Percentiles rank a stretch among this genome's conserved stretches.
Evolutionary conservation across 805 yeast genomes (phyloP).

Genomic region (Nakazawaea pomicola): DNA sequence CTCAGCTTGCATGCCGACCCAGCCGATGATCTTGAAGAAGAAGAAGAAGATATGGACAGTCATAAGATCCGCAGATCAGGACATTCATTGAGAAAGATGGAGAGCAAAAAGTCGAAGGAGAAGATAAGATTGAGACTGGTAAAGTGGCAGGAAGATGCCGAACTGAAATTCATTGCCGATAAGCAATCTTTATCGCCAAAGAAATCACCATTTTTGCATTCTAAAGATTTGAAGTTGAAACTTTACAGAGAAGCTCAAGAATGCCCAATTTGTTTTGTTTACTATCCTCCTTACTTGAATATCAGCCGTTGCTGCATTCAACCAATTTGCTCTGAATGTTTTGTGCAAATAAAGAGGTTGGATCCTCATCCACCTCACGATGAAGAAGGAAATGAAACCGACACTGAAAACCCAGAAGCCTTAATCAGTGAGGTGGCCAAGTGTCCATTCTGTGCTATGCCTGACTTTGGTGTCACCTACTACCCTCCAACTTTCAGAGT

Average conservation of each 20-base stretch:
- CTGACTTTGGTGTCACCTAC: slow-evolving; percentile 80
- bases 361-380: slow-evolving; percentile 95
- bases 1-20: slow-evolving; percentile 53
- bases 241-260: slow-evolving; percentile 70
- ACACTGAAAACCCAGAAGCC: slow-evolving; percentile 45
- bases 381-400: slow-evolving; percentile 28
- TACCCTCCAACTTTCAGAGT: slow-evolving; percentile 56
- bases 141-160: slow-evolving; percentile 31
- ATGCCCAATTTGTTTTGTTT: slow-evolving; percentile 93
- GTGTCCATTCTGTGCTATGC: slow-evolving; percentile 91
- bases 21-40: slow-evolving; percentile 37
- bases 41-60: slow-evolving; percentile 57
- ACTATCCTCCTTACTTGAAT: slow-evolving; percentile 75
- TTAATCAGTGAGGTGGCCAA: slow-evolving; percentile 82
- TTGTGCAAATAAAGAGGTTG: slow-evolving; percentile 87
- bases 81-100: slow-evolving; percentile 42
- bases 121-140: slow-evolving; percentile 35
- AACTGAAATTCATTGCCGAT: slow-evolving; percentile 26
- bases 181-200: slow-evolving; percentile 19
- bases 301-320: slow-evolving; percentile 85
- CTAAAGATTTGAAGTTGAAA: slow-evolving; percentile 43
- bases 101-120: slow-evolving; percentile 37
- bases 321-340: slow-evolving; percentile 93
- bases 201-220: slow-evolving; percentile 28
- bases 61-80: slow-evolving; percentile 50